phyloP scores from a whole-genome alignment of 352 stramenopile genomes.

The Phytophthora macrochlamydospora region DNA sequence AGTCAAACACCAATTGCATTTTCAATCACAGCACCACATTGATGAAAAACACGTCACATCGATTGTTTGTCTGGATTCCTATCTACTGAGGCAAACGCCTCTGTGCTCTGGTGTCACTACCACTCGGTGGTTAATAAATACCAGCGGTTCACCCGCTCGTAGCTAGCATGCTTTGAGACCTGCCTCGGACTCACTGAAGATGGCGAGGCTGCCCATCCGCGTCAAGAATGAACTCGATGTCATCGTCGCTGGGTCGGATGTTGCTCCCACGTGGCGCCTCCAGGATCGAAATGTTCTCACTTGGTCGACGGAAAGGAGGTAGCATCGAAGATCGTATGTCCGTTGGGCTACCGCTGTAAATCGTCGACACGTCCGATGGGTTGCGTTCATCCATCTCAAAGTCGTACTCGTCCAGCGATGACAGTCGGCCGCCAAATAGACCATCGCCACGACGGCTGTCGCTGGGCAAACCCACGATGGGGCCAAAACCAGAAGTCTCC shows the following conservation, averaged over 20 bases:
- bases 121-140: slow-evolving; percentile 38
- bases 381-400: slow-evolving; percentile 34
- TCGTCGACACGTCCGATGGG: slow-evolving; percentile 44
- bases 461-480: slow-evolving; percentile 36
- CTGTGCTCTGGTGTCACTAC: slow-evolving; percentile 11
- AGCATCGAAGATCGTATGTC: slow-evolving; percentile 36
- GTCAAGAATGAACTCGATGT: slow-evolving; percentile 36
- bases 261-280: slow-evolving; percentile 31
- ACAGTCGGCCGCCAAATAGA: slow-evolving; percentile 49
- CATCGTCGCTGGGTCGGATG: slow-evolving; percentile 34
- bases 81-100: slow-evolving; percentile 10
- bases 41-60: background rate
- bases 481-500: slow-evolving; percentile 28
- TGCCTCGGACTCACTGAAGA: slow-evolving; percentile 21
- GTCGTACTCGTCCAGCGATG: slow-evolving; percentile 73
- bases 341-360: slow-evolving; percentile 38
- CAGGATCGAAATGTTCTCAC: slow-evolving; percentile 54
- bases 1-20: too few relatives aligned
- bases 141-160: slow-evolving; percentile 14
- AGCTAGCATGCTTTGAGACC: background rate
- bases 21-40: background rate
- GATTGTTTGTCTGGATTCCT: background rate
- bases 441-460: slow-evolving; percentile 42
- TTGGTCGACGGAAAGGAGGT: slow-evolving; percentile 52
- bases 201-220: slow-evolving; percentile 31